Evolutionary conservation across 257 asterid genomes (phyloP).

Genomic region (Sherardia arvensis): DNA sequence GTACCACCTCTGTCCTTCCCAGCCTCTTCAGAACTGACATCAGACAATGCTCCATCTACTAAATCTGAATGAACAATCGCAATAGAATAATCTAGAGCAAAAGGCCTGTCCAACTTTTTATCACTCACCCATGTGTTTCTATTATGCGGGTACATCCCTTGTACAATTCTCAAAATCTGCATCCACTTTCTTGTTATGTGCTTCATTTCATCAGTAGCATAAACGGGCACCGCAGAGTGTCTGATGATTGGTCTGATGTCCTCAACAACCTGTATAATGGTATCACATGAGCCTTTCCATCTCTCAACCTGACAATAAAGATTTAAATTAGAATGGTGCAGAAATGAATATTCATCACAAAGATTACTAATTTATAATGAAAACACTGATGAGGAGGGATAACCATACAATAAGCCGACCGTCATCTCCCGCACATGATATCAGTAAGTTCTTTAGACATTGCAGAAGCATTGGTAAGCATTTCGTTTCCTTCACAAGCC

Average conservation of each 20-base stretch:
- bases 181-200: slow-evolving; percentile 76
- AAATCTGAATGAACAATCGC: slow-evolving; percentile 65
- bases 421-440: slow-evolving; percentile 56
- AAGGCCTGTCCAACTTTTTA: slow-evolving; percentile 60
- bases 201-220: slow-evolving; percentile 51
- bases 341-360: background rate
- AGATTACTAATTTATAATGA: background rate
- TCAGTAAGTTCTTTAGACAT: slow-evolving; percentile 53
- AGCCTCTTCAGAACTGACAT: slow-evolving; percentile 26
- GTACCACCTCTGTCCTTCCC: slow-evolving; percentile 39
- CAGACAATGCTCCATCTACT: slow-evolving; percentile 76
- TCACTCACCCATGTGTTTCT: slow-evolving; percentile 78
- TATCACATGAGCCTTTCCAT: slow-evolving; percentile 65
- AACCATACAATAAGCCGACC: slow-evolving; percentile 66
- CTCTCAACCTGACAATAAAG: slow-evolving; percentile 51
- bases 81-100: slow-evolving; percentile 51
- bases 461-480: slow-evolving; percentile 68
- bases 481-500: slow-evolving; percentile 87
- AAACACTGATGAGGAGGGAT: background rate
- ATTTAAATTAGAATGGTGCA: slow-evolving; percentile 6
- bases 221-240: slow-evolving; percentile 71
- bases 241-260: slow-evolving; percentile 84
- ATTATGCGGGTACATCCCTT: slow-evolving; percentile 89
- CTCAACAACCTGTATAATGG: slow-evolving; percentile 72
- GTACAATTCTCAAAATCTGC: slow-evolving; percentile 73